phyloP scores from a whole-genome alignment of 2,329 filamentous ascomycete genomes.

The Sarocladiaceae sp. region DNA sequence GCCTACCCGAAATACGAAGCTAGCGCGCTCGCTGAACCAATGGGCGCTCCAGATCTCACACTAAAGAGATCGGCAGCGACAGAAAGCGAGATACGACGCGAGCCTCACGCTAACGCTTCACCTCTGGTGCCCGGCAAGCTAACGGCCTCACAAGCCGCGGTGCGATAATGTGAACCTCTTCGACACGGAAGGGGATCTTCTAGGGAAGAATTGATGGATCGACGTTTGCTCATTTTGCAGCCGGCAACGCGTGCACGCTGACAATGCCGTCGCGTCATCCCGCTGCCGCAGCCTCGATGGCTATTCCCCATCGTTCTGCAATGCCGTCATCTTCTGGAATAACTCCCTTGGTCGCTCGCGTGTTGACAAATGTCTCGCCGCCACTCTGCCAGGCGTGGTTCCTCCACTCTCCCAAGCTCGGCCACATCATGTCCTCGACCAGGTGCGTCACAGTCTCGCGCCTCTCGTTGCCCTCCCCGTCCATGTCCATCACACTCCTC shows the following conservation, averaged over 20 bases:
- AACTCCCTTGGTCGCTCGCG: conserved; percentile 17
- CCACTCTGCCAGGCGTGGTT: conserved; percentile 62
- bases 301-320: conserved; percentile 17
- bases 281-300: neutral
- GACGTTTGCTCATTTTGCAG: neutral
- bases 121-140: too few relatives aligned
- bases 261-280: neutral
- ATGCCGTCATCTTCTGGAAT: conserved; percentile 24
- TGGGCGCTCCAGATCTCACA: neutral
- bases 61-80: neutral
- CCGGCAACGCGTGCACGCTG: neutral
- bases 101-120: neutral
- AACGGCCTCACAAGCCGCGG: too few relatives aligned
- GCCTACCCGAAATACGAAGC: neutral
- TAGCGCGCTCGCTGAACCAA: neutral
- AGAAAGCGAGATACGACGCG: neutral
- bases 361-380: conserved; percentile 35
- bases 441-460: conserved; percentile 26
- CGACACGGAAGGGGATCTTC: too few relatives aligned
- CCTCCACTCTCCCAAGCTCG: conserved; percentile 53
- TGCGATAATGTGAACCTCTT: too few relatives aligned
- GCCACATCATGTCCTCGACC: conserved; percentile 42
- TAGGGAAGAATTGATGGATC: too few relatives aligned
- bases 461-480: conserved; percentile 25
- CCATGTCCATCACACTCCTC: conserved; percentile 41